These are phyloP conservation scores for Gastrolobium villosum DNA, from an alignment of 306 rosid species.

Conservation along the genomic window DNA sequence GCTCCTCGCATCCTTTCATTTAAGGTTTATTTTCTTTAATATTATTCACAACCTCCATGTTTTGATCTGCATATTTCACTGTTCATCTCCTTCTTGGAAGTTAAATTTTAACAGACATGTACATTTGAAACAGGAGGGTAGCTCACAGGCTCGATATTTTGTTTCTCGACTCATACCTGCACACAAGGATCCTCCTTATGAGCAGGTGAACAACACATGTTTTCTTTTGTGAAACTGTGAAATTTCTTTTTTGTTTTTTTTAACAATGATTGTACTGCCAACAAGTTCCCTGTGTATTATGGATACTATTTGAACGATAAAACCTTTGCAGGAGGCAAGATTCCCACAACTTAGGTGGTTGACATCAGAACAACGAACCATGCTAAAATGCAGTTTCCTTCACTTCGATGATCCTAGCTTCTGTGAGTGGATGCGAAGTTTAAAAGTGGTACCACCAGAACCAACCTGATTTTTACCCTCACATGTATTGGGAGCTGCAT, in stretches of 20 bases:
- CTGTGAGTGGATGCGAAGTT: constrained; percentile 91
- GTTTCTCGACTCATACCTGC: constrained; percentile 85
- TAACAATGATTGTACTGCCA: too few relatives aligned
- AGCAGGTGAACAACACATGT: constrained; percentile 74
- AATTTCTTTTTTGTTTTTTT: constrained; percentile 12
- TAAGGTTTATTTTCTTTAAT: constrained; percentile 60
- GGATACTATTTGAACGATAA: constrained; percentile 11
- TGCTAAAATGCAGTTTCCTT: constrained; percentile 90
- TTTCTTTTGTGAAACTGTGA: not conserved
- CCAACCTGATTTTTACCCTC: constrained; percentile 58
- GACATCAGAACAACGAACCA: constrained; percentile 79
- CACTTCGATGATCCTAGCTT: constrained; percentile 96
- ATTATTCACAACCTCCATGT: not conserved
- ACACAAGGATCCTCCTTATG: constrained; percentile 91
- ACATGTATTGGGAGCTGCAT: constrained; percentile 6
- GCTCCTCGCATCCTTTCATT: constrained; percentile 88
- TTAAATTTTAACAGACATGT: constrained; percentile 32
- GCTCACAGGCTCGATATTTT: constrained; percentile 84
- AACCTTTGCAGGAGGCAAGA: constrained; percentile 81
- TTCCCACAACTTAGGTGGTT: constrained; percentile 84
- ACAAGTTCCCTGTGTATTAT: not conserved
- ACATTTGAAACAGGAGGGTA: constrained; percentile 72
- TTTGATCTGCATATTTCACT: not conserved
- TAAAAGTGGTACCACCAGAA: constrained; percentile 90
- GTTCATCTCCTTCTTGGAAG: constrained; percentile 23